Evolutionary conservation across 257 asterid genomes (phyloP).

Genomic region (Solanum chmielewskii): DNA sequence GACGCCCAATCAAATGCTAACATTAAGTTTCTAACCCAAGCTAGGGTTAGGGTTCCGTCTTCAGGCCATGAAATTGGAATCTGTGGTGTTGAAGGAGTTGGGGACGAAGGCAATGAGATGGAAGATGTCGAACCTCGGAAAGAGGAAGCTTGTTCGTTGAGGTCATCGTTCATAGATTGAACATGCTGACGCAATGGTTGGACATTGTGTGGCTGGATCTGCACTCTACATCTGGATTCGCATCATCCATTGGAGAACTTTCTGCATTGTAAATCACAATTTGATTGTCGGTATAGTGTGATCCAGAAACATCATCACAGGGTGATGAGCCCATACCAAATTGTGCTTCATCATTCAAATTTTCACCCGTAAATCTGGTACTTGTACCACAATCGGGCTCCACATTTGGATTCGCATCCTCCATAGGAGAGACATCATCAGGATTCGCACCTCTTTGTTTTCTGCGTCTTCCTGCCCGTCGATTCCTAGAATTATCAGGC

Average conservation of each 20-base stretch:
- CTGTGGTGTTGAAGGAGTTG: background rate
- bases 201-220: no score
- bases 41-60: background rate
- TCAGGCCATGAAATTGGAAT: background rate
- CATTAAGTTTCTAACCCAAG: background rate
- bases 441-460: background rate
- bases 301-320: background rate
- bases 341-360: background rate
- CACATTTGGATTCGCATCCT: background rate
- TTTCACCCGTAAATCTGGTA: background rate
- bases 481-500: background rate
- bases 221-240: no score
- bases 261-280: background rate
- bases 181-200: background rate
- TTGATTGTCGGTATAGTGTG: background rate
- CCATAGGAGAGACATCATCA: no score
- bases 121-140: background rate
- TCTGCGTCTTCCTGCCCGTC: background rate
- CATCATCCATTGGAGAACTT: background rate
- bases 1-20: background rate
- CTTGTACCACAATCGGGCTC: background rate
- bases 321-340: background rate
- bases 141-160: no score
- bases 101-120: background rate
- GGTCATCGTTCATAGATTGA: no score